Percentiles rank a stretch among this genome's conserved stretches.
Conservation (phyloP, 345 rosid species). For the Eucalyptus tenuipes region DNA sequence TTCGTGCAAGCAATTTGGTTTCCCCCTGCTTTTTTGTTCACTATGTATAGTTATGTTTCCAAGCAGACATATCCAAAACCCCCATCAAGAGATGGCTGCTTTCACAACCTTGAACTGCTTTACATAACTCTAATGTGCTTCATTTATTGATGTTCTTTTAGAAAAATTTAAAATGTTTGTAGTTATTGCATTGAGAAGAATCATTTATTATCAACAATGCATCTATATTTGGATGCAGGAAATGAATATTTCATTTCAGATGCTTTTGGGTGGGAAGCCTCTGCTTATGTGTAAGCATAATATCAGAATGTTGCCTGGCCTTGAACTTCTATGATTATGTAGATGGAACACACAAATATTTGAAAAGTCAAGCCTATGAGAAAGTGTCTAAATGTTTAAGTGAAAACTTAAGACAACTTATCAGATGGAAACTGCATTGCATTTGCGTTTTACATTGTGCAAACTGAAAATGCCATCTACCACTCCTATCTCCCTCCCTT, state of each 20-base stretch:
- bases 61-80: background rate
- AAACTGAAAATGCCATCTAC: background rate
- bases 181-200: background rate
- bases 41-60: background rate
- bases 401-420: background rate
- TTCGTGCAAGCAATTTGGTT: background rate
- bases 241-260: slow-evolving; percentile 26
- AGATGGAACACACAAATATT: background rate
- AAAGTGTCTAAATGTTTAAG: background rate
- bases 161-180: slow-evolving; percentile 24
- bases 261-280: slow-evolving; percentile 47
- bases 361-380: background rate
- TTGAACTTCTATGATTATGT: background rate
- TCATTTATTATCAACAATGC: slow-evolving; percentile 7
- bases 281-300: slow-evolving; percentile 38
- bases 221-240: slow-evolving; percentile 68
- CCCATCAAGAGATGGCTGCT: background rate
- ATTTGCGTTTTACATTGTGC: background rate
- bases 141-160: slow-evolving; percentile 12
- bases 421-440: background rate
- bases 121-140: background rate
- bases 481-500: background rate
- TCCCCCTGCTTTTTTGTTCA: background rate
- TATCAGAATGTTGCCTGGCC: slow-evolving; percentile 9
- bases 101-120: background rate